Conservation (phyloP, 2,329 filamentous ascomycete species). For the Paecilomyces sp. region DNA sequence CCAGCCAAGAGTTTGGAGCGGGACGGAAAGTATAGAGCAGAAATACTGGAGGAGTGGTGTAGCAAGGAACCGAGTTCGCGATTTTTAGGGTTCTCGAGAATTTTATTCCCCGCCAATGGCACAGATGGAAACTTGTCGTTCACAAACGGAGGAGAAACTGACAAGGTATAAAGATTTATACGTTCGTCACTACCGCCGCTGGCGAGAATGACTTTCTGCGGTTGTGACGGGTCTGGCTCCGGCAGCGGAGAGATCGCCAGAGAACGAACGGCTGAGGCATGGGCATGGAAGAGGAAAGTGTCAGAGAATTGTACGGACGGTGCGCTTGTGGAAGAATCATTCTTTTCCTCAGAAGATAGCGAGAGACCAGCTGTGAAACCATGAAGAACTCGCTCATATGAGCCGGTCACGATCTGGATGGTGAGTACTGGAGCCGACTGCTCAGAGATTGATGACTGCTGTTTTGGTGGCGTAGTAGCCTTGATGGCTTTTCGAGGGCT, state of each 20-base stretch:
- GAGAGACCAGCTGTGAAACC: conserved; percentile 74
- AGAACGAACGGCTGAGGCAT: conserved; percentile 82
- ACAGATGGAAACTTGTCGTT: conserved; percentile 52
- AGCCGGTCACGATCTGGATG: conserved; percentile 87
- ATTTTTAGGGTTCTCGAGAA: conserved; percentile 80
- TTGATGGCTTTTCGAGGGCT: conserved; percentile 28
- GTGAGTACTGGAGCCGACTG: conserved; percentile 38
- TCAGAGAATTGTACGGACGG: conserved; percentile 65
- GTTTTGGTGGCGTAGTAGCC: conserved; percentile 13
- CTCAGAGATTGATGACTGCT: conserved; percentile 15
- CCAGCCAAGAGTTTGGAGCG: conserved; percentile 81
- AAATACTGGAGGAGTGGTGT: conserved; percentile 79
- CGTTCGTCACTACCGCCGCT: conserved; percentile 89
- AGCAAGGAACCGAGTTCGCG: conserved; percentile 78
- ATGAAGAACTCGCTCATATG: conserved; percentile 89
- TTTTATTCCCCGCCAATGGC: conserved; percentile 62
- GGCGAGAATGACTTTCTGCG: conserved; percentile 82
- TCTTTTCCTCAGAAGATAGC: conserved; percentile 11
- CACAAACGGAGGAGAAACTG: conserved; percentile 56
- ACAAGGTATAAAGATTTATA: conserved; percentile 90
- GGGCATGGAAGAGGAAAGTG: conserved; percentile 92
- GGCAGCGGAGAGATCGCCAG: conserved; percentile 77
- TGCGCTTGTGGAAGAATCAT: conserved; percentile 14
- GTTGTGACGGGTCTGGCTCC: conserved; percentile 42
- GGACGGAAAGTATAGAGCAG: conserved; percentile 72